Conservation (phyloP, 495 filamentous ascomycete species). For the Penicillium manginii region DNA sequence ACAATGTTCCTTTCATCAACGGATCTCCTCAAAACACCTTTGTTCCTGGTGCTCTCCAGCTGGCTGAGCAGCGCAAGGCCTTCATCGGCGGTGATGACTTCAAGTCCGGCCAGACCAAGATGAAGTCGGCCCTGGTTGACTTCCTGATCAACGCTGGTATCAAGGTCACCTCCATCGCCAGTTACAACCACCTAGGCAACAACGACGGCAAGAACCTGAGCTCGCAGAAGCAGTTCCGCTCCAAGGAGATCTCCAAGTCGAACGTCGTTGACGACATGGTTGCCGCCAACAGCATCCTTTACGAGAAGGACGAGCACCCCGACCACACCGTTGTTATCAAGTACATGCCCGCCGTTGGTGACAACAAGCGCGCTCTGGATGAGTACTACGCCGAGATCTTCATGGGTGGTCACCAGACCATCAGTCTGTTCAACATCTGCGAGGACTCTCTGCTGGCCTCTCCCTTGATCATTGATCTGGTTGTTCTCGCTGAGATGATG, state of each 20-base stretch:
- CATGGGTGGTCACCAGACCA: conserved; percentile 97
- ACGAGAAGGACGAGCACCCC: conserved; percentile 84
- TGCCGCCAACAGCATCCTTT: conserved; percentile 88
- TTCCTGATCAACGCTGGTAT: conserved; percentile 98
- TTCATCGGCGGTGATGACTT: conserved; percentile 99
- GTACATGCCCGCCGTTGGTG: conserved; percentile 99
- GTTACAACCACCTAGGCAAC: conserved; percentile 99
- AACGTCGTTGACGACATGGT: conserved; percentile 99
- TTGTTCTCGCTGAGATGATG: conserved; percentile 94
- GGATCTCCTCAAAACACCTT: conserved; percentile 99
- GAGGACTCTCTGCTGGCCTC: conserved; percentile 98
- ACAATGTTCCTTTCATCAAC: conserved; percentile 95
- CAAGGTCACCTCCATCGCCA: conserved; percentile 98
- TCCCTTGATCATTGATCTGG: conserved; percentile 95
- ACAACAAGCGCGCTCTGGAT: conserved; percentile 98
- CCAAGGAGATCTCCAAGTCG: conserved; percentile 99
- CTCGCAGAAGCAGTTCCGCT: conserved; percentile 97
- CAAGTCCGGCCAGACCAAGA: conserved; percentile 99
- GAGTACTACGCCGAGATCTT: conserved; percentile 99
- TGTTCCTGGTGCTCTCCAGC: conserved; percentile 86
- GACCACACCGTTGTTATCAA: conserved; percentile 93
- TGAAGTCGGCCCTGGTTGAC: conserved; percentile 98
- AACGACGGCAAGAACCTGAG: conserved; percentile 99
- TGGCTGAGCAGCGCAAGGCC: conserved; percentile 83
- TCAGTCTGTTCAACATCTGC: conserved; percentile 97